These are phyloP conservation scores for Aphanomyces astaci DNA, from an alignment of 352 stramenopile species.

Conservation along the genomic window DNA sequence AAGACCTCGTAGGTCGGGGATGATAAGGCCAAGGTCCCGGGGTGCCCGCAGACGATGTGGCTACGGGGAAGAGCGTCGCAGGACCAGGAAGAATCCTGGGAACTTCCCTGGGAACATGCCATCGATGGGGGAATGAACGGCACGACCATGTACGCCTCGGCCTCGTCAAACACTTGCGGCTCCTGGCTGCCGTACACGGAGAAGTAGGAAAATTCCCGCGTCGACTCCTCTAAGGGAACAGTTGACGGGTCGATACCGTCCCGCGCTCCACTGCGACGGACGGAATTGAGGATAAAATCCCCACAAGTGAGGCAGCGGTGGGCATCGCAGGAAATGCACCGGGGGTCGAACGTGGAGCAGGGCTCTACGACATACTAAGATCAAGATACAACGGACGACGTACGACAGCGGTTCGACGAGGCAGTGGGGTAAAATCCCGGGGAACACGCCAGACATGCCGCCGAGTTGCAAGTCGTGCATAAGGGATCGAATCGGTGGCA, in stretches of 20 bases:
- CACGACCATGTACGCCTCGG: constrained; percentile 26
- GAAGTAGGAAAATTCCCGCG: constrained; percentile 81
- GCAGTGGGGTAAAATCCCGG: constrained; percentile 80
- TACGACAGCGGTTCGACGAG: constrained; percentile 70
- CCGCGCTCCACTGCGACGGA: constrained; percentile 82
- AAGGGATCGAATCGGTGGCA: constrained; percentile 72
- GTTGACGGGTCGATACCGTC: constrained; percentile 41
- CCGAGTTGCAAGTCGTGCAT: constrained; percentile 80
- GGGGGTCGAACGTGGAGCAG: constrained; percentile 84
- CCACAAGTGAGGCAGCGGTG: constrained; percentile 78
- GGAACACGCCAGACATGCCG: constrained; percentile 72
- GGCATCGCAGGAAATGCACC: constrained; percentile 82
- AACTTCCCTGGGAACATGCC: constrained; percentile 52
- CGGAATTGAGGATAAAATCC: constrained; percentile 86
- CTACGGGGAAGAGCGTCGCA: constrained; percentile 42
- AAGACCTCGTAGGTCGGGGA: constrained; percentile 77
- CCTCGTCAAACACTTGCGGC: constrained; percentile 87
- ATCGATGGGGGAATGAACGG: constrained; percentile 43
- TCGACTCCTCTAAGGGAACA: constrained; percentile 84
- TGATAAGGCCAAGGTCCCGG: constrained; percentile 81
- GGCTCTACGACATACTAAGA: too few relatives aligned
- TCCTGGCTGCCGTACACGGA: constrained; percentile 89
- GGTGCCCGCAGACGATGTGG: constrained; percentile 88
- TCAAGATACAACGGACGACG: too few relatives aligned
- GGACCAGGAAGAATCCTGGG: constrained; percentile 51